Evolutionary conservation across 1,284 basidiomycete genomes (phyloP).

Genomic region (Ustanciosporium gigantosporum): DNA sequence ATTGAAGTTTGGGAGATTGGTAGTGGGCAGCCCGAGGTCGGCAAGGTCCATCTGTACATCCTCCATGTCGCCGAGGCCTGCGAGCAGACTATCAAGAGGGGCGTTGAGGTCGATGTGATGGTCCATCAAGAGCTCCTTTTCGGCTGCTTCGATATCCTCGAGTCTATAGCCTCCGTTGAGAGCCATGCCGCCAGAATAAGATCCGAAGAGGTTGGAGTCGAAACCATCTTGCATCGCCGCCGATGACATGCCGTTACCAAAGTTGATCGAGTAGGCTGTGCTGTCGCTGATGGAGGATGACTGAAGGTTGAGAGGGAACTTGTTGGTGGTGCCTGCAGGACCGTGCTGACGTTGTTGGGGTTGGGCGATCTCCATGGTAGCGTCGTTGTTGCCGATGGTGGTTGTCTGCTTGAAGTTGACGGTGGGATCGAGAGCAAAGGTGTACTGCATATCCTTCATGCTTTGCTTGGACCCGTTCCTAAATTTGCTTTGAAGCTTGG

Average conservation of each 20-base stretch:
- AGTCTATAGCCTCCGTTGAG: conserved; percentile 18
- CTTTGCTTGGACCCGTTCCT: conserved; percentile 20
- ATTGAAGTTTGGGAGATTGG: conserved; percentile 29
- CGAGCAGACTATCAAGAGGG: conserved; percentile 37
- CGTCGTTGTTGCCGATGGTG: conserved; percentile 26
- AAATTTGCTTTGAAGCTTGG: conserved; percentile 35
- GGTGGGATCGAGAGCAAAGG: conserved; percentile 25
- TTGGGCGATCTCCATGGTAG: conserved; percentile 17
- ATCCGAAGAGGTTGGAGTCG: not conserved
- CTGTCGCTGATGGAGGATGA: not conserved
- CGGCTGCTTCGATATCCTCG: conserved; percentile 43
- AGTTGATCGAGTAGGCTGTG: no score
- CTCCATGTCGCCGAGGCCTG: conserved; percentile 36
- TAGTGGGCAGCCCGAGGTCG: conserved; percentile 20
- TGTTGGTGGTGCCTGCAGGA: conserved; percentile 30
- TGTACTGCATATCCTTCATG: conserved; percentile 36
- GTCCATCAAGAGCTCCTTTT: conserved; percentile 34
- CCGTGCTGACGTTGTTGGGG: conserved; percentile 15
- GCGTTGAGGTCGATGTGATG: conserved; percentile 45
- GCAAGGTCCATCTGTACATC: conserved; percentile 37
- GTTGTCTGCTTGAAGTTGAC: conserved; percentile 36
- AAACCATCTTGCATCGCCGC: not conserved
- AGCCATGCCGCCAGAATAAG: not conserved
- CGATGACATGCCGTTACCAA: no score
- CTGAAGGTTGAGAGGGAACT: conserved; percentile 19